Evolutionary conservation across 1,139 yeast species (phyloP).

Genomic region (Saccharomyces hybrid): DNA sequence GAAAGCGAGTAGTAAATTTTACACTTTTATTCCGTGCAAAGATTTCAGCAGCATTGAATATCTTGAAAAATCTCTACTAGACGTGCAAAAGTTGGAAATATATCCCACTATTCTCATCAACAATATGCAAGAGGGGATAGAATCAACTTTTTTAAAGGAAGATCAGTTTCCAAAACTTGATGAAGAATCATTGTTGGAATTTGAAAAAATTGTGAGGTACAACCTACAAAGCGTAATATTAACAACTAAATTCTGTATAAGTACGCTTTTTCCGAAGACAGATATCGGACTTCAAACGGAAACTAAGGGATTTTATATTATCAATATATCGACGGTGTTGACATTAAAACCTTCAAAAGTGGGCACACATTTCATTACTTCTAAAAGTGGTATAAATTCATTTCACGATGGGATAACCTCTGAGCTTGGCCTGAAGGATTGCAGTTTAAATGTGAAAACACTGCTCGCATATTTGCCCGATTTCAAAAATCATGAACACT

Average conservation of each 20-base stretch:
- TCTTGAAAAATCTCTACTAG: conserved; percentile 9
- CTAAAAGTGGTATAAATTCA: conserved; percentile 23
- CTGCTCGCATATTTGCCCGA: conserved; percentile 12
- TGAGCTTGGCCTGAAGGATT: conserved; percentile 9
- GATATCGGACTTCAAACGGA: background rate
- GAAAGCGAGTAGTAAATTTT: background rate
- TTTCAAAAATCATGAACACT: conserved; percentile 2
- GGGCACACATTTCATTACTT: conserved; percentile 12
- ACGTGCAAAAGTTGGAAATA: conserved; percentile 4
- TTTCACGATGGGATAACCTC: conserved; percentile 24
- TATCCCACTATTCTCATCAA: conserved; percentile 16
- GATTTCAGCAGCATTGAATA: conserved; percentile 8
- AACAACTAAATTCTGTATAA: conserved; percentile 17
- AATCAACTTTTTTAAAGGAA: conserved; percentile 4
- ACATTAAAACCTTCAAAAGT: conserved; percentile 8
- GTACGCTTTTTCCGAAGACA: conserved; percentile 11
- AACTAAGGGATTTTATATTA: conserved; percentile 9
- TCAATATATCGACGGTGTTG: conserved; percentile 12
- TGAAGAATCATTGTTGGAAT: conserved; percentile 6
- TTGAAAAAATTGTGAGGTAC: conserved; percentile 10
- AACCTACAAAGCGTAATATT: conserved; percentile 22
- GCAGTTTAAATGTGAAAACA: conserved; percentile 8
- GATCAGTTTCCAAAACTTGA: background rate
- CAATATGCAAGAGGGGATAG: conserved; percentile 18
- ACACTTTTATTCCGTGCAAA: conserved; percentile 13